These are phyloP conservation scores for Cryphonectria nitschkei DNA, from an alignment of 2,329 filamentous ascomycete species.

Conservation along the genomic window DNA sequence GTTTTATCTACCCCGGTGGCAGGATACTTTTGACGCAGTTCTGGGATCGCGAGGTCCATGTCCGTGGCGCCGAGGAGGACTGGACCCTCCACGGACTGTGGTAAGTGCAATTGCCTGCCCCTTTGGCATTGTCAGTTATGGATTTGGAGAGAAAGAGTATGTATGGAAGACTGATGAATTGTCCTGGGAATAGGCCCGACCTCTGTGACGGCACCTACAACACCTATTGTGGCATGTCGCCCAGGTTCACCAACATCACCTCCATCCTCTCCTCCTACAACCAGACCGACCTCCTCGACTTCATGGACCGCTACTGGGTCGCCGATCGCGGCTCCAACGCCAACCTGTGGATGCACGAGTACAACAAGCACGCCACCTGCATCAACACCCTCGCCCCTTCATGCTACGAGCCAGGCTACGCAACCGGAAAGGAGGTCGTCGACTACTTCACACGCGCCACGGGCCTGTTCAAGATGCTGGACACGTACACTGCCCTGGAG, in stretches of 20 bases:
- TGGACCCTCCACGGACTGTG: slow-evolving; percentile 52
- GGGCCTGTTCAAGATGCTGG: slow-evolving; percentile 46
- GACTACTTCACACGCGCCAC: slow-evolving; percentile 51
- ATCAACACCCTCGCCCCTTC: slow-evolving; percentile 67
- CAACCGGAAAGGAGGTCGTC: slow-evolving; percentile 46
- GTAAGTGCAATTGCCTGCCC: slow-evolving; percentile 34
- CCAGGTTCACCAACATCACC: slow-evolving; percentile 47
- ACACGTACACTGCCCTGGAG: slow-evolving; percentile 47
- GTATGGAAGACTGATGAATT: not conserved
- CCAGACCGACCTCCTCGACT: slow-evolving; percentile 43
- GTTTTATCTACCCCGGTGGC: slow-evolving; percentile 47
- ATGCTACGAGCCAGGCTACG: slow-evolving; percentile 56
- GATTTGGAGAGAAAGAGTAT: not conserved
- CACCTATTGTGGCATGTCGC: slow-evolving; percentile 47
- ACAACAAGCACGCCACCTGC: slow-evolving; percentile 73
- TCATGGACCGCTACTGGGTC: slow-evolving; percentile 50
- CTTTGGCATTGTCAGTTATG: not conserved
- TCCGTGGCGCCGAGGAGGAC: slow-evolving; percentile 45
- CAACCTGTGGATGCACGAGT: slow-evolving; percentile 70
- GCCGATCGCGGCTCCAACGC: slow-evolving; percentile 45
- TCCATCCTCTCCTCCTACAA: slow-evolving; percentile 45
- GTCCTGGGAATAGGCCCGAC: slow-evolving; percentile 41
- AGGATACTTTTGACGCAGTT: slow-evolving; percentile 48
- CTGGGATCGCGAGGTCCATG: slow-evolving; percentile 47
- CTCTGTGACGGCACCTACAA: slow-evolving; percentile 49